phyloP scores from a whole-genome alignment of 2,329 filamentous ascomycete genomes.

The Endoconidiophora laricicola region DNA sequence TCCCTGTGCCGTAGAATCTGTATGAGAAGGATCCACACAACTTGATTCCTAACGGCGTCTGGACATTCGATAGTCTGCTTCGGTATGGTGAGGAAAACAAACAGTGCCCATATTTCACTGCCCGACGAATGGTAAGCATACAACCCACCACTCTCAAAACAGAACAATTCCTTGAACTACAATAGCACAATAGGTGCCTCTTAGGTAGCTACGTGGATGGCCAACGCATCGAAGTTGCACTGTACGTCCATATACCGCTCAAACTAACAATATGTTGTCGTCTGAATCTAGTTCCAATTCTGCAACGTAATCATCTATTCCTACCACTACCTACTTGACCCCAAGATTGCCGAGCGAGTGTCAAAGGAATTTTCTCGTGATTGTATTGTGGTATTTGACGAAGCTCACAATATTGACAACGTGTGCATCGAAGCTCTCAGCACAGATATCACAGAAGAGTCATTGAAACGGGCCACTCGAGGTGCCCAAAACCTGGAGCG shows the following conservation, averaged over 20 bases:
- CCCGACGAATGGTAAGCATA: slow-evolving; percentile 63
- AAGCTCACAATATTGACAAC: slow-evolving; percentile 98
- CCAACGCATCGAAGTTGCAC: no score
- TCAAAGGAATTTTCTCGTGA: slow-evolving; percentile 94
- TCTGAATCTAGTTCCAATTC: slow-evolving; percentile 61
- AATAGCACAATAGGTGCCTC: no score
- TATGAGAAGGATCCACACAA: slow-evolving; percentile 91
- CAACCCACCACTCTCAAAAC: not conserved
- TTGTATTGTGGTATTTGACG: slow-evolving; percentile 96
- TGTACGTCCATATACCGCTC: not conserved
- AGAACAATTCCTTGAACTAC: not conserved
- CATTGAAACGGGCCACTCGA: slow-evolving; percentile 72
- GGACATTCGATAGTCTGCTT: slow-evolving; percentile 80
- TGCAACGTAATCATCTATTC: slow-evolving; percentile 99
- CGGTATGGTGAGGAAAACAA: slow-evolving; percentile 89
- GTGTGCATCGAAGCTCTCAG: slow-evolving; percentile 96
- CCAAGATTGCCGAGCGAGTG: slow-evolving; percentile 91
- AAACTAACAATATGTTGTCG: not conserved
- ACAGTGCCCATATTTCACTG: slow-evolving; percentile 95
- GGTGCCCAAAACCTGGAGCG: slow-evolving; percentile 82
- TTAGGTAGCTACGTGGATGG: no score
- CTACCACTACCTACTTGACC: slow-evolving; percentile 93
- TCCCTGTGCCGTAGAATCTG: slow-evolving; percentile 46
- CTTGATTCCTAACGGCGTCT: slow-evolving; percentile 83
- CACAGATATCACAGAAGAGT: slow-evolving; percentile 93